phyloP scores from a whole-genome alignment of 768 basidiomycete genomes.

The Glaciozyma antarctica region DNA sequence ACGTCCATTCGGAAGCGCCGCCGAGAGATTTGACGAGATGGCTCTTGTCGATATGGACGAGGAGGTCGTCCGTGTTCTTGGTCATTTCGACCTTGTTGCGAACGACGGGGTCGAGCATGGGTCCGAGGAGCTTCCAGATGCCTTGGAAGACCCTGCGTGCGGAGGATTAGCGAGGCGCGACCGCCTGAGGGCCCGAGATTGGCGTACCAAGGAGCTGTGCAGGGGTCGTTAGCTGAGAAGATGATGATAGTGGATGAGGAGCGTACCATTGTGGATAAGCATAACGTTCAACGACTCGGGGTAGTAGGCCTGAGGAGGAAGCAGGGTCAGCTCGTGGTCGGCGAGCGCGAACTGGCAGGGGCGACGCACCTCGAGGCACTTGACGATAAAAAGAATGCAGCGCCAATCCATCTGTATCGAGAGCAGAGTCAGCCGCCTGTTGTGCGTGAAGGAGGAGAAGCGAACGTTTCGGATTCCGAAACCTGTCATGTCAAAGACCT shows the following conservation, averaged over 20 bases:
- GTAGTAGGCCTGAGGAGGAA: slow-evolving; percentile 27
- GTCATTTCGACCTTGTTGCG: slow-evolving; percentile 33
- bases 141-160: slow-evolving; percentile 32
- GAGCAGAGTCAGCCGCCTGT: too few relatives aligned
- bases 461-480: slow-evolving; percentile 29
- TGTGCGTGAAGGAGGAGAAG: neutral
- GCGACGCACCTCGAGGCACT: slow-evolving; percentile 15
- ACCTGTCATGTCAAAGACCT: slow-evolving; percentile 31
- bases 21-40: slow-evolving; percentile 32
- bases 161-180: neutral
- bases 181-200: neutral
- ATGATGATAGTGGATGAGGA: neutral
- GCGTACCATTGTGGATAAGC: slow-evolving; percentile 26
- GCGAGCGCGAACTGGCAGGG: neutral
- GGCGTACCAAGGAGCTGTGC: neutral
- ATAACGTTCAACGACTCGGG: slow-evolving; percentile 30
- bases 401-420: slow-evolving; percentile 10
- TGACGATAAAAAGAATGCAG: slow-evolving; percentile 28
- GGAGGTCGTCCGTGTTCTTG: slow-evolving; percentile 11
- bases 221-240: neutral
- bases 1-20: slow-evolving; percentile 27
- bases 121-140: slow-evolving; percentile 31
- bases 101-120: slow-evolving; percentile 33
- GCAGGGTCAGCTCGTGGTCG: neutral
- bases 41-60: slow-evolving; percentile 12